Base-by-base conservation (phyloP, 192 early-diverging fungal genomes). In the Backusella sp. region DNA sequence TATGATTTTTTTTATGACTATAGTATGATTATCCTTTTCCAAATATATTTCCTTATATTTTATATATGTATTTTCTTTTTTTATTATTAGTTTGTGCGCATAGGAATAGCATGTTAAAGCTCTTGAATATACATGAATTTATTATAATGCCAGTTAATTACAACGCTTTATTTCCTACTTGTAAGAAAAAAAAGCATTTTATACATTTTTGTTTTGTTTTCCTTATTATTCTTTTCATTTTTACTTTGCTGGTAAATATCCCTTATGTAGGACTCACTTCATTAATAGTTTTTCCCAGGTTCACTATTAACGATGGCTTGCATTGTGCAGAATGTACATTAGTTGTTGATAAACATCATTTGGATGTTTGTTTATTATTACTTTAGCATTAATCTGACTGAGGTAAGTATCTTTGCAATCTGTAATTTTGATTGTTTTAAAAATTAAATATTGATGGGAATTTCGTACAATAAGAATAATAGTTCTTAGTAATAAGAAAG, bases 121-220 rank as follows among this genome's bases (percentile, higher is more conserved):
- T 62, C 12, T 62, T 23, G 56, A 26, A 28, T 28, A 49, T n/a
- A n/a, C 19, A 49, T 49, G 46, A 49, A 49, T 62, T 62, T 28
- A 28, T 62, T 62, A 62, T 62, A 26, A 62, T 62, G 23, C 56
- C 28, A 62, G 56, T 62, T 62, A 62, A 62, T 62, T 62, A 4
- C 26, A 26, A 11, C 26, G 4, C 21, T 59, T 59, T 59, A 26
- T 59, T 59, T 59, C 56, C 11, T 28, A 62, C 8, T 12, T 62
- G 11, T 1, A 56, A 21, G 8, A 32, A 32, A 62, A 62, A 62
- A 28, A 62, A 11, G 2, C 26, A 14, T 62, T 59, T 23, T 59
- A 26, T 59, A 59, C 23, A 26, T 26, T 59, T 62, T 62, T 62
- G 26, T 12, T 28, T 12, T 28, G 8, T 26, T 59, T 62, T 23